A percentile compares a stretch with the other conserved stretches of the same genome.
phyloP scores from a whole-genome alignment of 345 rosid genomes.

The Trapa bicornis region DNA sequence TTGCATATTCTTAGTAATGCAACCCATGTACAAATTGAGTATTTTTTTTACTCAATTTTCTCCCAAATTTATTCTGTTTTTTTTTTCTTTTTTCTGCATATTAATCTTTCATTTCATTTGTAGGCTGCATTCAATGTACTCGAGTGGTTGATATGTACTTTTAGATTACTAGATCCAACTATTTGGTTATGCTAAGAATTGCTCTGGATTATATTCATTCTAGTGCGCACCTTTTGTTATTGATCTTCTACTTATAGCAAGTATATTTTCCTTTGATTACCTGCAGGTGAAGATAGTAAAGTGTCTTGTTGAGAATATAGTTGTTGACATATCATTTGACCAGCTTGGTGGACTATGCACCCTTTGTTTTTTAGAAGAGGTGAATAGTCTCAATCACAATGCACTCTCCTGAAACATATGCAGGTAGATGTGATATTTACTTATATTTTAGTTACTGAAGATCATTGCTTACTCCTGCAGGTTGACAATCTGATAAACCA shows the following conservation, averaged over 20 bases:
- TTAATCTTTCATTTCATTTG: neutral
- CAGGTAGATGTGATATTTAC: neutral
- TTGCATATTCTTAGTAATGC: neutral
- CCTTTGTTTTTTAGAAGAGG: slow-evolving; percentile 98
- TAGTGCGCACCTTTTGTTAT: neutral
- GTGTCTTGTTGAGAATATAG: slow-evolving; percentile 97
- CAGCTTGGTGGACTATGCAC: slow-evolving; percentile 99
- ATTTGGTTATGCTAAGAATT: neutral
- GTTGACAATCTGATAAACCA: slow-evolving; percentile 76
- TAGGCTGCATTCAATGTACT: neutral
- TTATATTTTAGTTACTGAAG: neutral
- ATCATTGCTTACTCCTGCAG: slow-evolving; percentile 21
- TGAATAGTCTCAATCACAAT: slow-evolving; percentile 17
- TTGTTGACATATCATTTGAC: slow-evolving; percentile 92
- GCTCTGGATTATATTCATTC: neutral
- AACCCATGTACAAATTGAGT: neutral
- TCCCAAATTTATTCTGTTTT: neutral
- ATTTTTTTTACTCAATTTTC: neutral
- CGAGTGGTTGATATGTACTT: neutral
- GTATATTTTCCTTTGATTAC: slow-evolving; percentile 8
- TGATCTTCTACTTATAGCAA: neutral
- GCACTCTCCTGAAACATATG: slow-evolving; percentile 7
- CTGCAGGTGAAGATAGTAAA: slow-evolving; percentile 85
- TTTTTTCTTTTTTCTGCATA: neutral
- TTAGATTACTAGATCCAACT: neutral